Evolutionary conservation across 805 yeast genomes (phyloP), one percentile per base, ranked within the genome.

Genomic region (Metschnikowia peoriensis): DNA sequence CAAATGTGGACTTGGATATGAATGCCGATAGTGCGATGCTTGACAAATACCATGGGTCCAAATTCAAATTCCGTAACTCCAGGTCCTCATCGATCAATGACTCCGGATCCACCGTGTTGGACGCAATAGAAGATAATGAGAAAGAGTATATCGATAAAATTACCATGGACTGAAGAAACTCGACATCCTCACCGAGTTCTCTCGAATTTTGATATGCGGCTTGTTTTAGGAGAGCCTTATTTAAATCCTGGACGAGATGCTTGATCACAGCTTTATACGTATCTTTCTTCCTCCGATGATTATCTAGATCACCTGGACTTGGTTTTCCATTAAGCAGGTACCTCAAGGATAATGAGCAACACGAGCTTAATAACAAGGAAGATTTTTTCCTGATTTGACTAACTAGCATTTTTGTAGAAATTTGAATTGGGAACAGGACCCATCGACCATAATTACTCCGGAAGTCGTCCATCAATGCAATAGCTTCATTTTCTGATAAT

Each of bases 31-130:
- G 73, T 0, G 88, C 94, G 10, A 83, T 56, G 6, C 86, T 84
- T 3, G 89, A 82, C 29, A 86, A 65, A 50, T 76, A 74, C 93
- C 93, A 88, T 1, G 86, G 83, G 63, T 88, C 96, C 16, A 88
- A 68, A 35, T 75, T 72, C 47, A 83, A 63, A 35, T 73, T 72
- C 2, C 75, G 78, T 4, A 64, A 41, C 17, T 55, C 56, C 27
- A 46, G 9, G 32, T 57, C 62, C 27, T 54, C 54, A 4, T 57
- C 61, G 4, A 51, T 28, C 7, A 48, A 44, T 10, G 56, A 51
- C 9, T 54, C 60, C 1, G 52, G 55, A 28, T 55, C 59, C 22
- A 61, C 52, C 1, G 63, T 52, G 32, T 53, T 58, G 10, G 61
- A 44, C 11, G 66, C 70, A 17, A 72, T 58, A 0, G 82, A 73